These are phyloP conservation scores for Ophiostoma himal-ulmi DNA, from an alignment of 2,329 filamentous ascomycete species.

Conservation along the genomic window DNA sequence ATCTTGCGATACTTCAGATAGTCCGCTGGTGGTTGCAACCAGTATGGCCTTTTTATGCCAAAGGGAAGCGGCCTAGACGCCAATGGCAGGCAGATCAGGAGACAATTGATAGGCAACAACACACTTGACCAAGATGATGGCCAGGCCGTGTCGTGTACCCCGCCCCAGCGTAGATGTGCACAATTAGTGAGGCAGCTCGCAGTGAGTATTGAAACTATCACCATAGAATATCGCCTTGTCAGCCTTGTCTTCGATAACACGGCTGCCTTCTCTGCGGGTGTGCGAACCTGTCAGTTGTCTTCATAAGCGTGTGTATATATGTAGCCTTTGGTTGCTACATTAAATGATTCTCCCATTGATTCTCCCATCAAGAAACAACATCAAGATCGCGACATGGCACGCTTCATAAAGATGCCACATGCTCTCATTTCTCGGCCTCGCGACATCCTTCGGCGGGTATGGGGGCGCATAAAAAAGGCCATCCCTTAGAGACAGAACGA, in stretches of 20 bases:
- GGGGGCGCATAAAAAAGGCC: background rate
- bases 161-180: background rate
- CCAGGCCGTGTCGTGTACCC: background rate
- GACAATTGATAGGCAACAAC: background rate
- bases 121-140: background rate
- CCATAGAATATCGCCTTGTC: background rate
- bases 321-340: too few species aligned
- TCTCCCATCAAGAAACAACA: background rate
- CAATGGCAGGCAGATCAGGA: background rate
- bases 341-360: too few species aligned
- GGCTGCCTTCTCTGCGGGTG: background rate
- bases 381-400: background rate
- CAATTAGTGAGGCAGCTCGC: background rate
- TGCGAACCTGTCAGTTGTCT: background rate
- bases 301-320: background rate
- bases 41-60: background rate
- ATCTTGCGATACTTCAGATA: background rate
- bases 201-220: background rate
- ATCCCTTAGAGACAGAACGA: background rate
- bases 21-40: background rate
- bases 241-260: background rate
- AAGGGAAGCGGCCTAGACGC: background rate
- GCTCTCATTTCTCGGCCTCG: background rate
- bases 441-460: background rate
- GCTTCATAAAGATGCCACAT: background rate